Evolutionary conservation across 2,329 filamentous ascomycete genomes (phyloP), one percentile per base, ranked within the genome.

Genomic region (Beauveria medogensis): DNA sequence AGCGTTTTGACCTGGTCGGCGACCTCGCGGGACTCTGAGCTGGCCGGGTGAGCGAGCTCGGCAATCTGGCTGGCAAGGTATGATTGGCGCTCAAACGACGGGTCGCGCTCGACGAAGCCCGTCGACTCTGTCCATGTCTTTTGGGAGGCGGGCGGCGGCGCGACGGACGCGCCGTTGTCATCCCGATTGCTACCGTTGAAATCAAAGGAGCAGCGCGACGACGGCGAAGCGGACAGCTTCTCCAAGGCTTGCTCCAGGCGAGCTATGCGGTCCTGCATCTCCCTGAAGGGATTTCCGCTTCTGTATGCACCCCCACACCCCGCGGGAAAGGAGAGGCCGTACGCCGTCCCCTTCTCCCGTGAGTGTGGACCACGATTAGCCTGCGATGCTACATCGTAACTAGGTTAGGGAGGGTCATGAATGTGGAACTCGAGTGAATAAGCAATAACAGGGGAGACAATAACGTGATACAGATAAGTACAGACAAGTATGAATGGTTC

Each of bases 21-120:
- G 9, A 63, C 63, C n/a, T 53, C 46, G 0, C 56, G 59, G 0
- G 59, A 63, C 41, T 51, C 59, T 2, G 59, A 10, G 43, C 54
- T 59, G 5, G 48, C 47, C 20, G 55, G 51, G 7, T 60, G 20
- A 12, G 55, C 43, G 6, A 63, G 59, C 28, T 65, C 63, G 20
- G 60, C 53, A 4, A 62, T 62, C 16, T 64, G 63, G 34, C 56
- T 62, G 9, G 63, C 64, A 18, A 64, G 30, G 18, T 60, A 59
- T 16, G 63, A 59, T 41, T 65, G 63, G 30, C 63, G 48, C 20
- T 60, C 57, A 44, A 64, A 64, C 3, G 64, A 65, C 3, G 59
- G 64, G 22, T 63, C 61, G 8, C 64, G 60, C 40, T 65, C 64
- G 24, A 59, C 62, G 28, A 60, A 60, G 12, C 50, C 34, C 3